These are phyloP conservation scores for Anthoceros angustus DNA, from an alignment of 225 moss, liverwort and hornwort species.

Conservation along the genomic window DNA sequence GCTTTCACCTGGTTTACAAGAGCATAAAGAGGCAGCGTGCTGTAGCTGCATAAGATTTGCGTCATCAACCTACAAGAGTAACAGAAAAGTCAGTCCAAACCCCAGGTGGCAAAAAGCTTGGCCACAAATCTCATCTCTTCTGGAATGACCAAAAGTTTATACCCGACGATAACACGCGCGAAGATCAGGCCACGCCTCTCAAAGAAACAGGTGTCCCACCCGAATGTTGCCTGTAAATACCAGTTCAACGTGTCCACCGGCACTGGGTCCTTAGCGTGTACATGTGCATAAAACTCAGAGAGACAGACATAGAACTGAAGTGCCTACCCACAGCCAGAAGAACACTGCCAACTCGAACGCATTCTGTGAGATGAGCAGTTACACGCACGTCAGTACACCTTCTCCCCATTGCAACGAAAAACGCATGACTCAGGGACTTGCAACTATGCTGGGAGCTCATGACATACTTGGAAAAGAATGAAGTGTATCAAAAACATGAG, in stretches of 20 bases:
- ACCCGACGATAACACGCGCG: background rate
- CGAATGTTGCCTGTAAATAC: background rate
- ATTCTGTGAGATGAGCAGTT: constrained; percentile 24
- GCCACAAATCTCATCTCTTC: background rate
- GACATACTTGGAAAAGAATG: constrained; percentile 77
- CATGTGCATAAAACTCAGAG: background rate
- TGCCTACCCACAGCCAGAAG: constrained; percentile 55
- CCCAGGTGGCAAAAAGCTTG: background rate
- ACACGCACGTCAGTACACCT: background rate
- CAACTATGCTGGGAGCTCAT: background rate
- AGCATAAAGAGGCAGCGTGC: constrained; percentile 58
- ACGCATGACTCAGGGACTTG: too few relatives aligned
- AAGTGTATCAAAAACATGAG: constrained; percentile 65
- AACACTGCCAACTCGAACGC: constrained; percentile 73
- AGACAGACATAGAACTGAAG: background rate
- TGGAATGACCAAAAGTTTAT: background rate
- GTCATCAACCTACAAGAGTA: constrained; percentile 14
- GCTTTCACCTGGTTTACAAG: constrained; percentile 45
- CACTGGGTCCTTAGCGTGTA: background rate
- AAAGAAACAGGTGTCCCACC: background rate
- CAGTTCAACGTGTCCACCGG: background rate
- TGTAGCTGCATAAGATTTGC: constrained; percentile 53
- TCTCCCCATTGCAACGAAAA: background rate
- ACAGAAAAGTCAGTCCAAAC: background rate
- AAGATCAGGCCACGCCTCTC: constrained; percentile 1